Evolutionary conservation across 2,329 filamentous ascomycete genomes (phyloP), one percentile per base, ranked within the genome.

Genomic region (Exophiala sp.): DNA sequence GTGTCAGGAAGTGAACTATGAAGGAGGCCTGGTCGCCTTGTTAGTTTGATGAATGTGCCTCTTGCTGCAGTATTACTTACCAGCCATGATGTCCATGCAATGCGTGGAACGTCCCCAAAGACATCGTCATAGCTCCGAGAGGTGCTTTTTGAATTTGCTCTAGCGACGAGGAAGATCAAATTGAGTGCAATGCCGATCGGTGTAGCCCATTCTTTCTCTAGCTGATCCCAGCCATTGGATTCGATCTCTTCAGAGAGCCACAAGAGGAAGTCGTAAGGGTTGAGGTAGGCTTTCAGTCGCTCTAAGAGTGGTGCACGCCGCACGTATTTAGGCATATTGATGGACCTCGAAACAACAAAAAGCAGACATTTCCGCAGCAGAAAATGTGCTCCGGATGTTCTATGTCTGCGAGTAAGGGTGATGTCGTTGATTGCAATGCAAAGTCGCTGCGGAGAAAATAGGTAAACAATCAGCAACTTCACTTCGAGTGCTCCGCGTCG

Each of bases 201-300:
- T 4, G 84, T 82, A 21, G 89, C 88, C 69, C 89, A 87, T 34
- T 84, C 75, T 62, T 88, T 86, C 58, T 84, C 76, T 57, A 82
- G 75, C 16, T 92, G 89, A 63, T 96, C 89, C 85, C 91, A 95
- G 64, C 96, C 89, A 66, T 87, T 86, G 24, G 90, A 90, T 68
- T 96, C 91, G 56, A 99, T 81, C 72, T 96, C 89, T 69, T 97
- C 92, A 0, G 89, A 95, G 1, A 95, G 72, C 88, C 90, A 96
- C 14, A 99, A 83, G 50, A 94, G 75, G 66, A 92, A 88, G 72
- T 99, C 94, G 75, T 88, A 86, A 2, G 89, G 90, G 67, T 97
- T 92, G 55, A 96, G 76, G 70, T 84, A 84, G 52, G 88, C 80
- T 68, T 84, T 84, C 69, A 97, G 80, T 69, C 92, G 89, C 78